phyloP scores from a whole-genome alignment of 2,329 filamentous ascomycete genomes.

The Aureobasidium namibiae region DNA sequence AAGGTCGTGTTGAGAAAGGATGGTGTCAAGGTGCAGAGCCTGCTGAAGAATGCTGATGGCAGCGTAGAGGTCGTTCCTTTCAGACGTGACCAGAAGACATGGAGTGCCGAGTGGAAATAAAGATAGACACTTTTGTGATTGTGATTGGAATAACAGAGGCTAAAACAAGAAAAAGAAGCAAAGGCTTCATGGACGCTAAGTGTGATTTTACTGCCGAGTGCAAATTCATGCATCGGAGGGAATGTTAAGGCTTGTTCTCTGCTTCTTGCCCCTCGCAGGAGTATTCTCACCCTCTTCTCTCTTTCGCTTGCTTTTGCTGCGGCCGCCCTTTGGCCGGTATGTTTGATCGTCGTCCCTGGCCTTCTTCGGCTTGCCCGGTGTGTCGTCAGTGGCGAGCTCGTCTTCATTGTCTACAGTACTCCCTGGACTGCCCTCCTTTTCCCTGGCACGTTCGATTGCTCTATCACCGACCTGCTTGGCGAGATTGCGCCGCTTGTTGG shows the following conservation, averaged over 20 bases:
- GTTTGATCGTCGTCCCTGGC: slow-evolving; percentile 34
- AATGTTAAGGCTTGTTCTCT: slow-evolving; percentile 16
- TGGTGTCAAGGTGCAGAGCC: slow-evolving; percentile 46
- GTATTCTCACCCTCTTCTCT: slow-evolving; percentile 18
- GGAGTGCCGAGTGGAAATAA: slow-evolving; percentile 41
- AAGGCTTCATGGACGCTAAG: not conserved
- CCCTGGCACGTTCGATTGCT: slow-evolving; percentile 27
- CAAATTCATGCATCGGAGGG: not conserved
- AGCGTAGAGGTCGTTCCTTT: slow-evolving; percentile 57
- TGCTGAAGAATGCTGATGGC: slow-evolving; percentile 45
- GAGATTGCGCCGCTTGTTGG: slow-evolving; percentile 23
- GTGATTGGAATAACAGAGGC: not conserved
- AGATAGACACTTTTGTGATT: not conserved
- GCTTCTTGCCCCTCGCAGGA: slow-evolving; percentile 16
- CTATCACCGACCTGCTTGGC: slow-evolving; percentile 29
- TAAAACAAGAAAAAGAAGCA: not conserved
- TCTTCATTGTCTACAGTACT: slow-evolving; percentile 25
- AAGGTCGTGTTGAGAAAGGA: slow-evolving; percentile 51
- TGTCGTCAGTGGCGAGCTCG: slow-evolving; percentile 30
- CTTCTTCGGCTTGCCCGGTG: slow-evolving; percentile 27
- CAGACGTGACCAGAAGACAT: slow-evolving; percentile 52
- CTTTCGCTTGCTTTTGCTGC: slow-evolving; percentile 37
- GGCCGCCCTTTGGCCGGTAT: slow-evolving; percentile 42
- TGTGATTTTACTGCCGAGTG: not conserved
- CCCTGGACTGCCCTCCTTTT: slow-evolving; percentile 27